These are phyloP conservation scores for Basidiobolus heterosporus DNA, from an alignment of 371 early-diverging fungal species.

Conservation along the genomic window DNA sequence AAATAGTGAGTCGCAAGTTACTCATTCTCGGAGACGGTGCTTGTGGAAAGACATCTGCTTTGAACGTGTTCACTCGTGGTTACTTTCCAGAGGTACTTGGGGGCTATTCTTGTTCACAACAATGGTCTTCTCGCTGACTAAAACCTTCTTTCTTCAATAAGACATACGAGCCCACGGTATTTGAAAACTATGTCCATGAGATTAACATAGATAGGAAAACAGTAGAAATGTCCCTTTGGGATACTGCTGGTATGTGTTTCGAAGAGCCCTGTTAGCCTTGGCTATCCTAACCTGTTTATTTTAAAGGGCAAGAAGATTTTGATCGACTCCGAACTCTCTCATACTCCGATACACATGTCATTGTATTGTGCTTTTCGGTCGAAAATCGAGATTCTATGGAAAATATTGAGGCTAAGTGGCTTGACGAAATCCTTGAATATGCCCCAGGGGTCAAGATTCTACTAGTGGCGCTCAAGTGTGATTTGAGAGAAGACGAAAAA, in stretches of 20 bases:
- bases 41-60: conserved; percentile 44
- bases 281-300: background rate
- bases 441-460: background rate
- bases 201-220: conserved; percentile 37
- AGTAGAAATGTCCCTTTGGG: conserved; percentile 43
- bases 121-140: background rate
- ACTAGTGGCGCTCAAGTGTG: background rate
- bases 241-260: conserved; percentile 46
- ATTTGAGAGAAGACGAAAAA: conserved; percentile 58
- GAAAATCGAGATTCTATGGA: conserved; percentile 77
- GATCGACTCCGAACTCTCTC: conserved; percentile 80
- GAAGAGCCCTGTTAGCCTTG: background rate
- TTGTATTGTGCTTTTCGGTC: conserved; percentile 71
- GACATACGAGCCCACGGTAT: conserved; percentile 55
- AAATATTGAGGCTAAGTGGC: conserved; percentile 61
- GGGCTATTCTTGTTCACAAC: background rate
- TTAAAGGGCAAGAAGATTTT: conserved; percentile 71
- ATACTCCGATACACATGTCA: conserved; percentile 80
- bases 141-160: conserved; percentile 4
- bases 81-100: conserved; percentile 33
- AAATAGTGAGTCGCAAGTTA: conserved; percentile 23
- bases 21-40: conserved; percentile 53
- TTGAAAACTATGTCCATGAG: conserved; percentile 45
- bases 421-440: conserved; percentile 4
- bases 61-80: conserved; percentile 34